These are phyloP conservation scores for Tricholoma flavovirens DNA, from an alignment of 768 basidiomycete species.

Conservation along the genomic window DNA sequence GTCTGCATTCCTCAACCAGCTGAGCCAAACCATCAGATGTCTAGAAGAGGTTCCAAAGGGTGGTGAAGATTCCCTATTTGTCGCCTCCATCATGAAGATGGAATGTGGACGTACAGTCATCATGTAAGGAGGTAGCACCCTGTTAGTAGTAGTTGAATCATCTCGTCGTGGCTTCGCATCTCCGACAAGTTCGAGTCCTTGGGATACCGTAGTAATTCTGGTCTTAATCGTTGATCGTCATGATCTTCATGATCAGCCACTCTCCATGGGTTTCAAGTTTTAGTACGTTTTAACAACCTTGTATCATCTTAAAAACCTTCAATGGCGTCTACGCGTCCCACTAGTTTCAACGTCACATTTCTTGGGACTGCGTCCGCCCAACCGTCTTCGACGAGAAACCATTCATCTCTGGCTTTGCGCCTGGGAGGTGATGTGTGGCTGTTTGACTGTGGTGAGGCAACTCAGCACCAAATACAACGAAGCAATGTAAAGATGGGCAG, in stretches of 20 bases:
- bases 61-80: no score
- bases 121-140: no score
- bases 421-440: constrained; percentile 72
- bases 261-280: no score
- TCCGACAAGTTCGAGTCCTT: constrained; percentile 14
- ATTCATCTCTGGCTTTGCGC: constrained; percentile 66
- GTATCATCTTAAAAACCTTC: no score
- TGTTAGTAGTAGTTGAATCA: constrained; percentile 20
- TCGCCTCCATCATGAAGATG: no score
- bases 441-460: constrained; percentile 83
- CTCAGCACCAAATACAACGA: constrained; percentile 72
- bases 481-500: constrained; percentile 72
- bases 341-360: constrained; percentile 57
- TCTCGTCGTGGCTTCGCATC: constrained; percentile 12
- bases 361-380: constrained; percentile 80
- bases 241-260: no score
- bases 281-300: no score
- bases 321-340: constrained; percentile 1
- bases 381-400: constrained; percentile 73
- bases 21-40: no score
- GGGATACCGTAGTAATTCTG: no score
- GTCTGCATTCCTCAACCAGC: constrained; percentile 23
- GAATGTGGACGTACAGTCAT: no score
- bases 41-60: no score
- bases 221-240: no score